A percentile compares a stretch with the other conserved stretches of the same genome.
These are phyloP conservation scores for Penicillium daleae DNA, from an alignment of 495 filamentous ascomycete species.

Conservation along the genomic window DNA sequence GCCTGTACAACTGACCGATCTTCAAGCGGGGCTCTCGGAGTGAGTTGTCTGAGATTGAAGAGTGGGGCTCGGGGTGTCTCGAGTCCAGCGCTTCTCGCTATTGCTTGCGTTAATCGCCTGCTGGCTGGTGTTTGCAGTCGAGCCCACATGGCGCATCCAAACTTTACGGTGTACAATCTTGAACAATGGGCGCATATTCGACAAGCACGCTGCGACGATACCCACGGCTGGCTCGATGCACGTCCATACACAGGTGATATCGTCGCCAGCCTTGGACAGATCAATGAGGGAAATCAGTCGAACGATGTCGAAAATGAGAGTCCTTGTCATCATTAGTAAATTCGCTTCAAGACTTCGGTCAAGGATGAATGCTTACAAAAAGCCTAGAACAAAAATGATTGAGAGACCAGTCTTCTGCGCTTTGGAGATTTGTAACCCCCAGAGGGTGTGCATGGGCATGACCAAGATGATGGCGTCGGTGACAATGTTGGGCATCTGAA, in stretches of 20 bases:
- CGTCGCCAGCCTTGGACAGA: constrained; percentile 24
- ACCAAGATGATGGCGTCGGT: constrained; percentile 48
- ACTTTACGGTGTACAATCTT: constrained; percentile 26
- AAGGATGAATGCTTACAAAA: constrained; percentile 30
- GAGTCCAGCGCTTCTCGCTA: constrained; percentile 21
- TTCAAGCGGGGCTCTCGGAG: not conserved
- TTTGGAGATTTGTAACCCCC: constrained; percentile 43
- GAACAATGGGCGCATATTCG: constrained; percentile 42
- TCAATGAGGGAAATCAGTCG: constrained; percentile 32
- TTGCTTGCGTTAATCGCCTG: constrained; percentile 13
- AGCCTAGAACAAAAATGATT: constrained; percentile 46
- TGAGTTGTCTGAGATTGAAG: not conserved
- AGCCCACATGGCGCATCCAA: constrained; percentile 20
- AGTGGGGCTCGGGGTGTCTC: constrained; percentile 19
- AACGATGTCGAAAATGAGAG: constrained; percentile 35
- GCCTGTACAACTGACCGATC: not conserved
- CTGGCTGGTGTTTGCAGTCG: constrained; percentile 15
- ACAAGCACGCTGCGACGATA: constrained; percentile 39
- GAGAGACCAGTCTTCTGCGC: constrained; percentile 43
- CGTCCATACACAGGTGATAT: constrained; percentile 44
- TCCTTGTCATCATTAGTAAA: constrained; percentile 17
- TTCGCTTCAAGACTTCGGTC: not conserved
- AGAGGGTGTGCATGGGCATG: constrained; percentile 55
- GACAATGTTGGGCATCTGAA: constrained; percentile 47
- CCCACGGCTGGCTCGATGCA: constrained; percentile 43